phyloP scores from a whole-genome alignment of 83 land plant species.

The Picea abies region DNA sequence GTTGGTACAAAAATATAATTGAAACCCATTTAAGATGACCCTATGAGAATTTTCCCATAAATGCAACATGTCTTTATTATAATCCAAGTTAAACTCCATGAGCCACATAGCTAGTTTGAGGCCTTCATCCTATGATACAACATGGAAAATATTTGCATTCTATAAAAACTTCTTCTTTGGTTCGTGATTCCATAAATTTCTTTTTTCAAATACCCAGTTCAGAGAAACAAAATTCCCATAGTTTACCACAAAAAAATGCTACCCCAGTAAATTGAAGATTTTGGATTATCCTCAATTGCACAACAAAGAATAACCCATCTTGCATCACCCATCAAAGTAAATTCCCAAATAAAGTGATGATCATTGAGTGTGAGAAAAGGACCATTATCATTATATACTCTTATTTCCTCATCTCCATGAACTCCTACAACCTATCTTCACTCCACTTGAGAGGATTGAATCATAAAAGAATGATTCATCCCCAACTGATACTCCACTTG shows the following conservation, averaged over 20 bases:
- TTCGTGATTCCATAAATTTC: conserved; percentile 63
- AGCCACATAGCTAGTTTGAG: conserved; percentile 74
- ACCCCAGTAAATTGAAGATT: conserved; percentile 42
- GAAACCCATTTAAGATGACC: conserved; percentile 20
- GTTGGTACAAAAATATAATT: background rate
- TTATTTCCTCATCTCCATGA: too few relatives aligned
- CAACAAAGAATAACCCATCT: conserved; percentile 67
- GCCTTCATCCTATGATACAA: conserved; percentile 56
- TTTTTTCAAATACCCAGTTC: conserved; percentile 50
- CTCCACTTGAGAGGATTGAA: conserved; percentile 63
- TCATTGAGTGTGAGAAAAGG: conserved; percentile 65
- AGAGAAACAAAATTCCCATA: conserved; percentile 63
- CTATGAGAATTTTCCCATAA: conserved; percentile 67
- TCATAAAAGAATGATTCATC: conserved; percentile 77
- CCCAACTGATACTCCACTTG: conserved; percentile 73
- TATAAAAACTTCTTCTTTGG: conserved; percentile 58
- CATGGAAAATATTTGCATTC: conserved; percentile 87
- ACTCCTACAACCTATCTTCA: background rate
- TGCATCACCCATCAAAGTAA: conserved; percentile 58
- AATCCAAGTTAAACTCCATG: conserved; percentile 48
- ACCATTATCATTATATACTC: background rate
- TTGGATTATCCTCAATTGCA: conserved; percentile 95
- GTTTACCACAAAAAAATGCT: conserved; percentile 93
- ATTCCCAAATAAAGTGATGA: conserved; percentile 93
- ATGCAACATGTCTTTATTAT: conserved; percentile 26